Evolutionary conservation across 106 monocot species (phyloP), one percentile per base, ranked within the genome.

Genomic region (Agapanthus africanus): DNA sequence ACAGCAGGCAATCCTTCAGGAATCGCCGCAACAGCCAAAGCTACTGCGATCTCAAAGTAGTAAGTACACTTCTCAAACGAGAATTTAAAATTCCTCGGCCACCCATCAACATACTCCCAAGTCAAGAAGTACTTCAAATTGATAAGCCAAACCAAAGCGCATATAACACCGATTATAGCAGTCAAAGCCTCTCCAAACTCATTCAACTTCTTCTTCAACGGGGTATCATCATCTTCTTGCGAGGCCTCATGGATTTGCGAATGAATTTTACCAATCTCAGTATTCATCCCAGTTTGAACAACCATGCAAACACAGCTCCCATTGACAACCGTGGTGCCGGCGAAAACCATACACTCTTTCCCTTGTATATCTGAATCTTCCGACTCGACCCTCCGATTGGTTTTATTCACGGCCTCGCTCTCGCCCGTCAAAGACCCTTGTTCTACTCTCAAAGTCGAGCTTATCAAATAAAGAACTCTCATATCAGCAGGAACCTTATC

Each of bases 291-390:
- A n/a, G 70, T 81, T 39, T 73, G 60, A 10, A 74, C 72, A 30
- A 85, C 85, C 25, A 85, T 61, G 23, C 93, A 89, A 14, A 86
- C 67, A n/a, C 86, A 88, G 40, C 77, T 83, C 30, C 93, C 92
- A 41, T 93, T 93, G 19, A 93, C 92, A 13, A 93, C 75, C 19
- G 85, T 88, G 1, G 92, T 93, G 2, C 92, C 92, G 0, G 89
- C 72, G 57, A 93, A 93, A 0, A 86, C 78, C 93, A 93, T 93
- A 50, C 88, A 93, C 23, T 77, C 85, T 51, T 93, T 93, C 4
- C 81, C 88, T 34, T 81, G 88, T 25, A 85, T 74, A 36, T 85
- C 85, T 10, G 73, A 66, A 41, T 85, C 81, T 9, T 85, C 85
- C 7, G 10, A 26, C 54, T 65, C 21, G 7, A 81, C 78, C 35